Conservation (phyloP, 163 green algal genomes). For the Scenedesmus sp. region DNA sequence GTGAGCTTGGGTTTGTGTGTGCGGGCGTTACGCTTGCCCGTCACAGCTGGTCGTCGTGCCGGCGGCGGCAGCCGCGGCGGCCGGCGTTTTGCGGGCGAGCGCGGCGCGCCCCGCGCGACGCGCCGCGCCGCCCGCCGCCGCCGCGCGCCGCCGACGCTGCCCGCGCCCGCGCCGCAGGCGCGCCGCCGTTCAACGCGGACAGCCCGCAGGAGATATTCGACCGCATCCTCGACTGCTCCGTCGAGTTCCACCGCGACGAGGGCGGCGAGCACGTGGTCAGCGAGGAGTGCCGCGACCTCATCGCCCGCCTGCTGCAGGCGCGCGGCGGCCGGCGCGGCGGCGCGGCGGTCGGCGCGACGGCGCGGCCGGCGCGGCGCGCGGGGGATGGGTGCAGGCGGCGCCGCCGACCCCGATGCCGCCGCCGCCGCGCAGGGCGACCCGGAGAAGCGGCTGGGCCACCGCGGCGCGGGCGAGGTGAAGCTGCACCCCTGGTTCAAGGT, state of each 20-base stretch:
- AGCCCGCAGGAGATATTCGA: conserved; percentile 93
- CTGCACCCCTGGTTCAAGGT: conserved; percentile 85
- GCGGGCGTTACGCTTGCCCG: no score
- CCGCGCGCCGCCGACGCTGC: no score
- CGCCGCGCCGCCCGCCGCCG: no score
- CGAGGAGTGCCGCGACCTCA: conserved; percentile 78
- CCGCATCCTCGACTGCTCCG: conserved; percentile 27
- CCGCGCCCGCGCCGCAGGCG: conserved; percentile 34
- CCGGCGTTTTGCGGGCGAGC: no score
- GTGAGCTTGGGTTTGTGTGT: conserved; percentile 2
- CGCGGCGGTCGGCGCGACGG: no score
- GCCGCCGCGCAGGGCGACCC: conserved; percentile 31
- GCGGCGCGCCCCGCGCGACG: no score
- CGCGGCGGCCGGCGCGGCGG: conserved; percentile 48
- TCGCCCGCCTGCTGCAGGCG: conserved; percentile 71
- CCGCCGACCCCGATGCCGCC: background rate
- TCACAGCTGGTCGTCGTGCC: no score
- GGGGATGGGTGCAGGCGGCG: no score
- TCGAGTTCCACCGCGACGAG: conserved; percentile 24
- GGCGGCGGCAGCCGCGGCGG: no score
- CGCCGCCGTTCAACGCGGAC: conserved; percentile 90
- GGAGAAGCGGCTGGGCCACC: conserved; percentile 73
- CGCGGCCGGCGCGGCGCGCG: no score
- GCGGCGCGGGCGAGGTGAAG: conserved; percentile 80
- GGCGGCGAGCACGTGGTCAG: conserved; percentile 25